Evolutionary conservation across 257 asterid genomes (phyloP).

Genomic region (Penstemon newberryi): DNA sequence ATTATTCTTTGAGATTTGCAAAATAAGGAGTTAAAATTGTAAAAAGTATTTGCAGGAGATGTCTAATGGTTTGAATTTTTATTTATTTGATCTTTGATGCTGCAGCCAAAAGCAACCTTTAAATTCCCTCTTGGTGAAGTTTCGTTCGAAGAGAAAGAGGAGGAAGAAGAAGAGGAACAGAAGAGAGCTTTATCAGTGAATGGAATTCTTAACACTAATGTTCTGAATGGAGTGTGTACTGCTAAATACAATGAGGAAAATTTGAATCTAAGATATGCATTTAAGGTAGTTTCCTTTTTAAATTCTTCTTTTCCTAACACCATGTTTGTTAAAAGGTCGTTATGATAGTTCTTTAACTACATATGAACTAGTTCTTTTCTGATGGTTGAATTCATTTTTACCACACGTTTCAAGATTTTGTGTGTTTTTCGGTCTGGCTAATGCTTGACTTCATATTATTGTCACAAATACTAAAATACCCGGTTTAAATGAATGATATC

Average conservation of each 20-base stretch:
- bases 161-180: conserved; percentile 60
- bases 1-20: conserved; percentile 25
- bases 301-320: background rate
- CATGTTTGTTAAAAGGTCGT: background rate
- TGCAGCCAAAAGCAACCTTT: conserved; percentile 83
- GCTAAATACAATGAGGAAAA: conserved; percentile 73
- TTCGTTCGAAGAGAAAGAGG: conserved; percentile 70
- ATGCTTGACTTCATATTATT: background rate
- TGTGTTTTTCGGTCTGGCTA: background rate
- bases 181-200: conserved; percentile 53
- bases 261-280: conserved; percentile 68
- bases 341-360: background rate
- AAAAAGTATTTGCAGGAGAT: background rate
- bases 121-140: conserved; percentile 86
- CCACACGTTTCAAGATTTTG: background rate
- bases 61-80: background rate
- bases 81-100: conserved; percentile 6
- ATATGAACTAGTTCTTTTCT: background rate
- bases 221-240: conserved; percentile 68
- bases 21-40: background rate
- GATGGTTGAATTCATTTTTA: background rate
- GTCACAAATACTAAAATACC: background rate
- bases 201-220: conserved; percentile 58
- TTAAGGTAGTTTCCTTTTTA: conserved; percentile 56
- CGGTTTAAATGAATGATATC: background rate